Percentiles rank a stretch among this genome's conserved stretches.
These are phyloP conservation scores for Theobroma cacao DNA, from an alignment of 345 rosid genomes.

Conservation along the genomic window DNA sequence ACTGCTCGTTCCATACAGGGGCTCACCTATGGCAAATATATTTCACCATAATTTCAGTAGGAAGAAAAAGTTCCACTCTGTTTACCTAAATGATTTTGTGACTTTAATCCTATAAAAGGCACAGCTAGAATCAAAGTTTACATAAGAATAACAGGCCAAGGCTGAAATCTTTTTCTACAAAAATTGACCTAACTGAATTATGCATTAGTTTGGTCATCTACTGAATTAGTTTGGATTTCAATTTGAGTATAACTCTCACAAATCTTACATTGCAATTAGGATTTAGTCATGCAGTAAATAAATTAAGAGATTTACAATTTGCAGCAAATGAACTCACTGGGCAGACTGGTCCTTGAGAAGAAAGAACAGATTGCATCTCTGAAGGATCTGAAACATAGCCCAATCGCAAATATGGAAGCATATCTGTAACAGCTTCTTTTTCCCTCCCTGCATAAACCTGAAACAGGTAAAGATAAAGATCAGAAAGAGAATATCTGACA, in stretches of 20 bases:
- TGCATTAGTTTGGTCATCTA: background rate
- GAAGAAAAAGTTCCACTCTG: slow-evolving; percentile 1
- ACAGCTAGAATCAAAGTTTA: slow-evolving; percentile 2
- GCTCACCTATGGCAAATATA: slow-evolving; percentile 57
- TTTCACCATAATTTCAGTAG: slow-evolving; percentile 13
- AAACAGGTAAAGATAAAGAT: slow-evolving; percentile 15
- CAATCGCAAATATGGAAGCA: slow-evolving; percentile 86
- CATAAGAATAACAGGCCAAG: background rate
- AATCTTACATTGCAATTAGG: background rate
- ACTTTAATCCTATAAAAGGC: background rate
- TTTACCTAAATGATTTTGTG: slow-evolving; percentile 1
- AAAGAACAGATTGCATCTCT: slow-evolving; percentile 91
- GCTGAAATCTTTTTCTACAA: background rate
- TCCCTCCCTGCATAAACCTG: slow-evolving; percentile 85
- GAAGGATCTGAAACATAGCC: slow-evolving; percentile 90
- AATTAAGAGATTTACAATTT: background rate
- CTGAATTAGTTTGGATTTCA: background rate
- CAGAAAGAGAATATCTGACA: slow-evolving; percentile 17
- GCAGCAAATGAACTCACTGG: slow-evolving; percentile 49
- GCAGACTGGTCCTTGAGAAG: slow-evolving; percentile 96
- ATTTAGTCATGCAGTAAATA: background rate
- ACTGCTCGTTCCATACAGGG: slow-evolving; percentile 95
- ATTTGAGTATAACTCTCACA: background rate
- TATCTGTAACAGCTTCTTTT: slow-evolving; percentile 78
- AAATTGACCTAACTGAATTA: background rate